Conservation (phyloP, 2,329 filamentous ascomycete species). For the Pseudogymnoascus sp. region DNA sequence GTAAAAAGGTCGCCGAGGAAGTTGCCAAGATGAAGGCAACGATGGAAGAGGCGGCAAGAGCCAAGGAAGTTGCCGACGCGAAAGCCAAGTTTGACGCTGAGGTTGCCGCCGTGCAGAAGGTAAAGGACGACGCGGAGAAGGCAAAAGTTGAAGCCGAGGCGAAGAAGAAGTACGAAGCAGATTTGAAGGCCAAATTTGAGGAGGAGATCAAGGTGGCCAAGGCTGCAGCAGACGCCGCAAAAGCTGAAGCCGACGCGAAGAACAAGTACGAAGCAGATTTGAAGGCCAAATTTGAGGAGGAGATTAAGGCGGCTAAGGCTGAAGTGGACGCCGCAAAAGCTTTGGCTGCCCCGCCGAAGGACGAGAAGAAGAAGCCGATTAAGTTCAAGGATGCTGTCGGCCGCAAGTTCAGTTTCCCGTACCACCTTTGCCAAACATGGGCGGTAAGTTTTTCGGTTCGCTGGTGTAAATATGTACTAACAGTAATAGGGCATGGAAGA, state of each 20-base stretch:
- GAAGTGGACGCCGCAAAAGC: slow-evolving; percentile 32
- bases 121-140: slow-evolving; percentile 27
- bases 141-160: slow-evolving; percentile 5
- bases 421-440: slow-evolving; percentile 77
- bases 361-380: slow-evolving; percentile 55
- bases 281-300: slow-evolving; percentile 29
- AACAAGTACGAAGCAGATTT: slow-evolving; percentile 7
- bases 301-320: slow-evolving; percentile 25
- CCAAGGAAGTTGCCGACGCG: slow-evolving; percentile 35
- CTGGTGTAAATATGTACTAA: slow-evolving; percentile 20
- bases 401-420: slow-evolving; percentile 88
- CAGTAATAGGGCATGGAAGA: slow-evolving; percentile 68
- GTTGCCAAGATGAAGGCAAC: slow-evolving; percentile 39
- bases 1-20: slow-evolving; percentile 34
- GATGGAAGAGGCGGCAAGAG: slow-evolving; percentile 42
- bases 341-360: slow-evolving; percentile 26
- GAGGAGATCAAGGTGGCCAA: slow-evolving; percentile 24
- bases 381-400: slow-evolving; percentile 88
- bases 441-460: slow-evolving; percentile 45
- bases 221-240: slow-evolving; percentile 30
- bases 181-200: slow-evolving; percentile 29
- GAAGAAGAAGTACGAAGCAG: slow-evolving; percentile 8
- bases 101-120: slow-evolving; percentile 34
- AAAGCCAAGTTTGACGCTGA: slow-evolving; percentile 42
- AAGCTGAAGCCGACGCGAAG: slow-evolving; percentile 16